These are phyloP conservation scores for Candida alai DNA, from an alignment of 805 yeast genomes.

Conservation along the genomic window DNA sequence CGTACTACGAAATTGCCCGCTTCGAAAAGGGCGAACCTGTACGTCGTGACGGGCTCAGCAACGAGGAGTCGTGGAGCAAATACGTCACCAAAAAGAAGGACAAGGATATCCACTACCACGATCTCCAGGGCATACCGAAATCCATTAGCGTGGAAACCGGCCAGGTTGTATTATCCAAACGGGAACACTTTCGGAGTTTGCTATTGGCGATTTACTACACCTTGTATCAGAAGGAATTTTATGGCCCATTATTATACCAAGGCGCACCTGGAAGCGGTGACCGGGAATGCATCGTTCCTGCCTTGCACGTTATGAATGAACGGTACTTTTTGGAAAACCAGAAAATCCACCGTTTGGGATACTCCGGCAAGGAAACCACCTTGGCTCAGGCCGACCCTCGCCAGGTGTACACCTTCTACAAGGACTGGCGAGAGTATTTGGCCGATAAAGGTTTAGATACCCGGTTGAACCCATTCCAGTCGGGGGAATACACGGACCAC, in stretches of 20 bases:
- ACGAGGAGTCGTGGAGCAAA: conserved; percentile 20
- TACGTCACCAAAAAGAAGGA: conserved; percentile 18
- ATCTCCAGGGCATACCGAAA: conserved; percentile 28
- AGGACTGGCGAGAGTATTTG: conserved; percentile 27
- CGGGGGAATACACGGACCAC: conserved; percentile 20
- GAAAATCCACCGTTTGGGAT: conserved; percentile 14
- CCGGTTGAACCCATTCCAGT: conserved; percentile 29
- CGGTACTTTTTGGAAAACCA: conserved; percentile 25
- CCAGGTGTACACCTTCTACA: conserved; percentile 15
- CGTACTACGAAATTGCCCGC: conserved; percentile 30
- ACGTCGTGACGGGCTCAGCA: conserved; percentile 26
- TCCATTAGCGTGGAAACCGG: conserved; percentile 31
- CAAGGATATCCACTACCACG: conserved; percentile 25
- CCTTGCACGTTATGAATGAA: conserved; percentile 32
- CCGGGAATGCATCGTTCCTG: conserved; percentile 36
- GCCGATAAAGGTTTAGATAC: conserved; percentile 19
- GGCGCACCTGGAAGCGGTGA: conserved; percentile 34
- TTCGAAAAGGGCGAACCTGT: conserved; percentile 25
- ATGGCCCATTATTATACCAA: conserved; percentile 31
- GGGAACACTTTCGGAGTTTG: conserved; percentile 27
- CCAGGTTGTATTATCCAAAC: conserved; percentile 33
- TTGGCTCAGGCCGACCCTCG: conserved; percentile 31
- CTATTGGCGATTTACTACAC: conserved; percentile 34
- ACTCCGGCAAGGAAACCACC: conserved; percentile 22
- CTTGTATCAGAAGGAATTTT: conserved; percentile 24